Base-by-base conservation (phyloP, 1,284 basidiomycete species). In the Rhodotorula sp. region DNA sequence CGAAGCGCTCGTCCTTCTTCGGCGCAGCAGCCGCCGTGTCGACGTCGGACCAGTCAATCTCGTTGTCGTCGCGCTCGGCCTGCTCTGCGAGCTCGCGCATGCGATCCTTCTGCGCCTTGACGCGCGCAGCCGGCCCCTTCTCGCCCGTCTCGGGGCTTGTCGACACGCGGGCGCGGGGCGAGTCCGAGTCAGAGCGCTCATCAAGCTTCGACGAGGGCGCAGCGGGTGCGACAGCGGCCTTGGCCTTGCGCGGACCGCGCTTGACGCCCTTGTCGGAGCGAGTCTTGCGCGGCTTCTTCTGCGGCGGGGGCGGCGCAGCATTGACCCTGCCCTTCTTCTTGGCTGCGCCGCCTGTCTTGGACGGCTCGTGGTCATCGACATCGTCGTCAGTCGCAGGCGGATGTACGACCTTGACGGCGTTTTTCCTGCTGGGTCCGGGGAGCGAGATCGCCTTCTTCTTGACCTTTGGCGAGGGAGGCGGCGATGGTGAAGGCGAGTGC, bases 181-280 rank as follows among this genome's bases (percentile, higher is more conserved):
- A 34, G 34, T 34, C 34, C 34, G 34, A 34, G 34, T 34, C 34
- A 34, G 34, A 34, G 34, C 34, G 34, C 34, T 34, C 34, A 34
- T 34, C 34, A 34, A 34, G 34, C 34, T 2, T 34, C 34, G 3
- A 34, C 34, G 34, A 34, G 34, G 34, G 34, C 3, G 7, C 46
- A 5, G 12, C 46, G 21, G 2, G 46, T 5, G 21, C 9, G 3
- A 19, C 8, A 5, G 19, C 16, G 7, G 25, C 25, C 45, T 41
- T 55, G 1, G 46, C 13, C 52, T 45, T 53, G 16, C 25, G 4
- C 41, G 53, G 61, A 7, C 54, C 63, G 16, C 54, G 54, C 55
- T 57, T 64, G 34, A n/a, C n/a, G 45, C 63, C 63, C 55, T 64
- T 57, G 48, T 64, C 55, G 48, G 21, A 42, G 23, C 63, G 46